These are phyloP conservation scores for Noccaea caerulescens DNA, from an alignment of 345 rosid genomes.

Conservation along the genomic window DNA sequence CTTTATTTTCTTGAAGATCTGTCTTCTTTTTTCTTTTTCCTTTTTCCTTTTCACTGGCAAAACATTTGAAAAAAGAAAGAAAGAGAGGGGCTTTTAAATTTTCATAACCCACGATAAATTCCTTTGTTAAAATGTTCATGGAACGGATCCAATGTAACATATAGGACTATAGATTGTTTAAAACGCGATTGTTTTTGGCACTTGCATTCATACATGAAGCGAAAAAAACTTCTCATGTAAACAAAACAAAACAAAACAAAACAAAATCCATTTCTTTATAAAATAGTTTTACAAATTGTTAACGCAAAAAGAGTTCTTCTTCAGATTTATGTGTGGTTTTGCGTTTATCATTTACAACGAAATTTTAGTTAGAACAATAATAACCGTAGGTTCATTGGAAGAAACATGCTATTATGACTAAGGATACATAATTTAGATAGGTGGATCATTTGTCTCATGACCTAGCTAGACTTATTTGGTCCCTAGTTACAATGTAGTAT, in stretches of 20 bases:
- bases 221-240: background rate
- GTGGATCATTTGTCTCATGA: background rate
- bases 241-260: no score
- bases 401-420: background rate
- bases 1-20: constrained; percentile 11
- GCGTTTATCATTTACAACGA: background rate
- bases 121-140: constrained; percentile 7
- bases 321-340: background rate
- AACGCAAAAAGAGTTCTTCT: no score
- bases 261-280: no score
- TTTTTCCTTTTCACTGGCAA: constrained; percentile 7
- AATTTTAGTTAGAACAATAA: background rate
- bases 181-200: background rate
- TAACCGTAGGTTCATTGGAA: background rate
- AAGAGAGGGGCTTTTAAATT: constrained; percentile 4
- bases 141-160: constrained; percentile 2
- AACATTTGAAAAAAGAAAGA: constrained; percentile 2
- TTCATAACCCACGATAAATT: background rate
- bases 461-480: background rate
- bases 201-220: background rate
- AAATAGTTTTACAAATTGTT: no score
- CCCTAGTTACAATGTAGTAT: no score
- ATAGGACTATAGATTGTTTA: background rate
- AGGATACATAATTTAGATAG: background rate
- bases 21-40: constrained; percentile 6